Evolutionary conservation across 768 basidiomycete species (phyloP).

Genomic region (Phaffia australis): DNA sequence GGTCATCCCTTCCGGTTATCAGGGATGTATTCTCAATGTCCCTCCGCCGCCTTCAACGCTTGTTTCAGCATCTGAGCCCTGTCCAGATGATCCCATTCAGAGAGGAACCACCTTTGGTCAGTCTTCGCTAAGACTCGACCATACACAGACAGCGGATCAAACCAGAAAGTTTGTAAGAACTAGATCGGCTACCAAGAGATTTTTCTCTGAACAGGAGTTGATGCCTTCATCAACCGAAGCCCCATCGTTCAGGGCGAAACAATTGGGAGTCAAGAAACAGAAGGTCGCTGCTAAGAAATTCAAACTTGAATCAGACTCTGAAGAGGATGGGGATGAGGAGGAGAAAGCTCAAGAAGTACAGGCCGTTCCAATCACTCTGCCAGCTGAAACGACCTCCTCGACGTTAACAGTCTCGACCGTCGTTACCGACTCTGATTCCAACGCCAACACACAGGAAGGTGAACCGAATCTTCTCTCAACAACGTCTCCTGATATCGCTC

Average conservation of each 20-base stretch:
- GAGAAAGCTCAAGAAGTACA: not conserved
- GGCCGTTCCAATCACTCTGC: not conserved
- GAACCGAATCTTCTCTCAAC: too few species aligned
- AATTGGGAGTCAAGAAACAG: not conserved
- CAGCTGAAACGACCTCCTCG: not conserved
- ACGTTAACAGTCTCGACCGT: not conserved
- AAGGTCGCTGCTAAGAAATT: conserved; percentile 12
- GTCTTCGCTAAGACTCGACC: not conserved
- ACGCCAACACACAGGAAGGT: not conserved
- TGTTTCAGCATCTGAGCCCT: not conserved
- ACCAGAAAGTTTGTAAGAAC: not conserved
- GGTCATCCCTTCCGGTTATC: conserved; percentile 6
- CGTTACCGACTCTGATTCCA: not conserved
- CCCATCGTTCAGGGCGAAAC: not conserved
- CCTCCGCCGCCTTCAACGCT: conserved; percentile 8
- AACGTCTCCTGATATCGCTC: not conserved
- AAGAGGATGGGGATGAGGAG: not conserved
- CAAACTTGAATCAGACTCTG: conserved; percentile 20
- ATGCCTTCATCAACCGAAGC: not conserved
- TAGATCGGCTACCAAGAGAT: not conserved
- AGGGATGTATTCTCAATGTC: conserved; percentile 6
- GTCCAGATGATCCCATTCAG: too few species aligned
- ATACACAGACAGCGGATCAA: not conserved
- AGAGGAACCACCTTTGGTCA: too few species aligned
- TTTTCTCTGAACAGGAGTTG: not conserved